Evolutionary conservation across 2,329 filamentous ascomycete species (phyloP).

Genomic region (Geosmithia flava): DNA sequence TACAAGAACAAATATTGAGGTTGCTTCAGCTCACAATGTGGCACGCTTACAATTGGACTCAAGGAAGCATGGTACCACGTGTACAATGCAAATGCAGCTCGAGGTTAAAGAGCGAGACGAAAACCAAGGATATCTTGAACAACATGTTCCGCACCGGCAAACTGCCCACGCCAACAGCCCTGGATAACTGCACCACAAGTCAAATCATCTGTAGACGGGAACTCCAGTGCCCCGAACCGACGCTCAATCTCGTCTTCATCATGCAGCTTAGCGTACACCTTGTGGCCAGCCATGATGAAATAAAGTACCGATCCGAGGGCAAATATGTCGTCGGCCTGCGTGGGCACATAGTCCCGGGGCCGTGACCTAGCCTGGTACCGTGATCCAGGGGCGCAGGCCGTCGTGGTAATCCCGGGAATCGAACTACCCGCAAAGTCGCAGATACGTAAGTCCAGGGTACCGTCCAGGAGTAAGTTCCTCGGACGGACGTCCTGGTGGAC

Average conservation of each 20-base stretch:
- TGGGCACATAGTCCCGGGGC: not conserved
- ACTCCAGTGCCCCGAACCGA: conserved; percentile 11
- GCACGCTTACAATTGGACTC: too few species aligned
- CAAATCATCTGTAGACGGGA: conserved; percentile 13
- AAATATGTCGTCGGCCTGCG: not conserved
- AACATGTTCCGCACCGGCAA: not conserved
- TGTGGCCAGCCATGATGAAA: not conserved
- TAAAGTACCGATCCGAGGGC: not conserved
- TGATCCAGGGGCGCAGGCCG: not conserved
- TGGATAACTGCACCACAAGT: conserved; percentile 13
- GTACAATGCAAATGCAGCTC: too few species aligned
- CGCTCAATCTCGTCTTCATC: conserved; percentile 7
- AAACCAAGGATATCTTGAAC: too few species aligned
- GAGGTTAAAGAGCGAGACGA: too few species aligned
- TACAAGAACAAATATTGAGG: too few species aligned
- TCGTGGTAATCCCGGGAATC: not conserved
- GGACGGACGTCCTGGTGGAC: conserved; percentile 26
- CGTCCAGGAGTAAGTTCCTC: conserved; percentile 23
- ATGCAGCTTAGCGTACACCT: not conserved
- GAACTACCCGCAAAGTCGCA: conserved; percentile 15
- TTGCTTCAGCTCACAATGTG: too few species aligned
- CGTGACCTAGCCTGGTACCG: not conserved
- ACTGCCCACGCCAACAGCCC: conserved; percentile 11
- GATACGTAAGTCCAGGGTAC: conserved; percentile 18
- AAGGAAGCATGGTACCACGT: too few species aligned